phyloP scores from a whole-genome alignment of 306 rosid species.

The Styphnolobium japonicum region DNA sequence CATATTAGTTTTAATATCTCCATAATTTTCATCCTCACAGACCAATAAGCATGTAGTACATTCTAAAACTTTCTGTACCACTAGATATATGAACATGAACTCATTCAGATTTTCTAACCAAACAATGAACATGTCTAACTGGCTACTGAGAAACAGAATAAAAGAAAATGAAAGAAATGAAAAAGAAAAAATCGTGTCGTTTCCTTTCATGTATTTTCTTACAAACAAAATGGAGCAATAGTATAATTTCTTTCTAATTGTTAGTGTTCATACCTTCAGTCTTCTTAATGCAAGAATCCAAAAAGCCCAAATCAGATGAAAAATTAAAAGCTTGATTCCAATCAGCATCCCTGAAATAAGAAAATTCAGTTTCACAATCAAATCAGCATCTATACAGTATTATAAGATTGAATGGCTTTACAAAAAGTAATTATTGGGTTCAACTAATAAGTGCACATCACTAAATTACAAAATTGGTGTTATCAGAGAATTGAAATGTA shows the following conservation, averaged over 20 bases:
- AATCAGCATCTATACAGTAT: neutral
- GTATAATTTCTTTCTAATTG: neutral
- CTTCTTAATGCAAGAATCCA: constrained; percentile 75
- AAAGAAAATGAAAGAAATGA: neutral
- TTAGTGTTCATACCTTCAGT: constrained; percentile 59
- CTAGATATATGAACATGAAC: neutral
- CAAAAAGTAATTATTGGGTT: neutral
- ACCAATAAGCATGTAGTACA: neutral
- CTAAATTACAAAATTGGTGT: neutral
- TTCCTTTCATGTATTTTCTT: constrained; percentile 9
- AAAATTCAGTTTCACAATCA: constrained; percentile 24
- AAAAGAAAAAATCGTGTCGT: neutral
- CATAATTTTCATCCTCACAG: neutral
- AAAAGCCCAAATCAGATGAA: constrained; percentile 72
- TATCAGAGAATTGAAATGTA: neutral
- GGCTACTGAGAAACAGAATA: neutral
- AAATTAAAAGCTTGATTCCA: constrained; percentile 89
- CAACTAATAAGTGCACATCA: neutral
- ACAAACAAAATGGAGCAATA: constrained; percentile 5
- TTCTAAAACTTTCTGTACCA: neutral
- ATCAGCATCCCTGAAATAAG: constrained; percentile 70
- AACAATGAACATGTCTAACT: constrained; percentile 10
- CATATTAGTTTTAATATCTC: neutral
- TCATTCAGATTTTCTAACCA: neutral
- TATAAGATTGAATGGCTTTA: neutral